Base-by-base conservation (phyloP, 176 grass and related monocot genomes). In the Oropetium thomaeum region DNA sequence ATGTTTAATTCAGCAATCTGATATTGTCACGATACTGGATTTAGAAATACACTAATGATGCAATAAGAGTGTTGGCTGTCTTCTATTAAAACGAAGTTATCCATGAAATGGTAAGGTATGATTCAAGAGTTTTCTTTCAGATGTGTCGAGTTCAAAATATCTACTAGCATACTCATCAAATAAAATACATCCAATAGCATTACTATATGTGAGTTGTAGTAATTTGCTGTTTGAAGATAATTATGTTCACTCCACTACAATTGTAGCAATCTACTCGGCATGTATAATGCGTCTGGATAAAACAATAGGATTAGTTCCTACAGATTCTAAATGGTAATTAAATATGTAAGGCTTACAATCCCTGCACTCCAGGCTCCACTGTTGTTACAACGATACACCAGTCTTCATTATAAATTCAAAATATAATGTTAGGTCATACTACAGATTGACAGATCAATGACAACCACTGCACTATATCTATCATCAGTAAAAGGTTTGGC, bases 1-100 rank as follows among this genome's bases (percentile, higher is more conserved):
- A 3, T 69, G 9, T 62, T 83, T 63, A 64, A 28, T 79, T 83
- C 44, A 79, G 78, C 35, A 69, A 69, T 34, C 52, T 65, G 17
- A 33, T 37, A 70, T 3, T 70, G 13, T 32, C 37, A 20, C 25
- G 58, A 61, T n/a, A 22, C 69, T 69, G n/a, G 44, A 76, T 20
- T 51, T 51, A 19, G 20, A 7, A 6, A 33, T 25, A 32, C 9
- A 34, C 5, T 16, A 17, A n/a, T 9, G 5, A 32, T 45, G 57
- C 41, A 5, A 63, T 20, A 76, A 49, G 16, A 34, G 17, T 62
- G 19, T 7, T 23, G 2, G 35, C 13, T n/a, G 13, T 69, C 26
- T 82, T 47, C 43, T n/a, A 76, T 30, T 45, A 62, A 69, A 69
- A 1, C 4, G 57, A 44, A n/a, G 16, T 41, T 15, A 19, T 84